phyloP scores from a whole-genome alignment of 352 stramenopile genomes.

The Aphanomyces astaci region DNA sequence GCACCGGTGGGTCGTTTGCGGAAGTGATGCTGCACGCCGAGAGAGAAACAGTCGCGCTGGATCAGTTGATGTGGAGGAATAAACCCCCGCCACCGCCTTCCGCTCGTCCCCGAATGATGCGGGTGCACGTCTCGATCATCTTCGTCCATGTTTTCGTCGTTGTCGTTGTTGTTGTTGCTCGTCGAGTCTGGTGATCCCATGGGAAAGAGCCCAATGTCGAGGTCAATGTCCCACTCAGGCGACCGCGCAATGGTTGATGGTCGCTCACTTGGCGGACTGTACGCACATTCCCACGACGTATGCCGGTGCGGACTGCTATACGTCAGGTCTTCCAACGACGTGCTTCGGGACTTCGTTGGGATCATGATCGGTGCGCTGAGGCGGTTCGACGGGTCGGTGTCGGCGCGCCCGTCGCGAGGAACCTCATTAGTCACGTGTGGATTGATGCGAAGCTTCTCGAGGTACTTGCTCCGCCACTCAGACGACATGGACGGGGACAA shows the following conservation, averaged over 20 bases:
- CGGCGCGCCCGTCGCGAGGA: neutral
- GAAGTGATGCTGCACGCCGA: constrained; percentile 17
- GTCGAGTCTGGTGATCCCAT: neutral
- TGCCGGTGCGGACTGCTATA: neutral
- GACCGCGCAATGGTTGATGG: neutral
- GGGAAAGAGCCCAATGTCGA: neutral
- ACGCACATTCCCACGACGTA: constrained; percentile 8
- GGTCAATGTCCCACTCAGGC: neutral
- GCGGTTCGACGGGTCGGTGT: neutral
- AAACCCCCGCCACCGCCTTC: neutral
- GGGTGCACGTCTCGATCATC: neutral
- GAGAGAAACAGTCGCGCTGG: constrained; percentile 19
- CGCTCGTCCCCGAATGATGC: neutral
- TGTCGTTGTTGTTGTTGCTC: neutral
- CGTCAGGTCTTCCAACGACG: constrained; percentile 6
- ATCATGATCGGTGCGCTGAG: constrained; percentile 23
- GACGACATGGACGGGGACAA: constrained; percentile 5
- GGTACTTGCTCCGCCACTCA: constrained; percentile 22
- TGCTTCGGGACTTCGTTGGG: neutral
- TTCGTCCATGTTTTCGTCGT: neutral
- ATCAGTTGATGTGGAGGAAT: constrained; percentile 23
- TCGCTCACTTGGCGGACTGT: neutral
- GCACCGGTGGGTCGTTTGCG: constrained; percentile 10
- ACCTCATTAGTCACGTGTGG: neutral
- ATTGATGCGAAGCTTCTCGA: constrained; percentile 17